phyloP scores from a whole-genome alignment of 2,329 filamentous ascomycete species.

The Paecilomyces dactylethromorphus region DNA sequence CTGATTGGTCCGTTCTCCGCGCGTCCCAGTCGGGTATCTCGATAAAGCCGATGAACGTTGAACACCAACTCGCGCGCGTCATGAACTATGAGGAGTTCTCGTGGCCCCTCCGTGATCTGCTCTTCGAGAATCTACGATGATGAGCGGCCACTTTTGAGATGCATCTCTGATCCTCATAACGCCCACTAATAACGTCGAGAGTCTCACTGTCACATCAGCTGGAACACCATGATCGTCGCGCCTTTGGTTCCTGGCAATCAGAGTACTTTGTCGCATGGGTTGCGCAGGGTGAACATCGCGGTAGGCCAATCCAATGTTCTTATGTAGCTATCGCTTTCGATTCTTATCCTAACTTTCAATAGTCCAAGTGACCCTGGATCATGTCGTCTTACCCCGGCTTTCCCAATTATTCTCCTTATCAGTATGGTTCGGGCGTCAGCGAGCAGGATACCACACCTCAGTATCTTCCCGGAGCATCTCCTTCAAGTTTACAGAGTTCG shows the following conservation, averaged over 20 bases:
- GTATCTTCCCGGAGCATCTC: not conserved
- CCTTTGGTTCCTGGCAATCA: not conserved
- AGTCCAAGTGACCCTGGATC: not conserved
- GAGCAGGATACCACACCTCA: constrained; percentile 6
- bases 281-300: not conserved
- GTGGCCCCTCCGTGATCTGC: not conserved
- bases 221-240: not conserved
- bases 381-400: constrained; percentile 14
- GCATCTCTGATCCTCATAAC: not conserved
- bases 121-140: not conserved
- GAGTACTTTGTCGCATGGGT: not conserved
- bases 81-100: not conserved
- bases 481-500: not conserved
- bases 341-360: not conserved
- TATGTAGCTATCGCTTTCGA: not conserved
- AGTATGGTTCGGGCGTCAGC: constrained; percentile 4
- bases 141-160: too few species aligned
- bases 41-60: not conserved
- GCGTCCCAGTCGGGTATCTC: not conserved
- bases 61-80: not conserved
- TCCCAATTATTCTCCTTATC: constrained; percentile 7
- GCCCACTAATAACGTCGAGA: not conserved
- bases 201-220: not conserved
- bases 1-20: constrained; percentile 10
- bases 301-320: not conserved